Evolutionary conservation across 192 early-diverging fungal species (phyloP), one percentile per base, ranked within the genome.

Genomic region (Dissophora ornata): DNA sequence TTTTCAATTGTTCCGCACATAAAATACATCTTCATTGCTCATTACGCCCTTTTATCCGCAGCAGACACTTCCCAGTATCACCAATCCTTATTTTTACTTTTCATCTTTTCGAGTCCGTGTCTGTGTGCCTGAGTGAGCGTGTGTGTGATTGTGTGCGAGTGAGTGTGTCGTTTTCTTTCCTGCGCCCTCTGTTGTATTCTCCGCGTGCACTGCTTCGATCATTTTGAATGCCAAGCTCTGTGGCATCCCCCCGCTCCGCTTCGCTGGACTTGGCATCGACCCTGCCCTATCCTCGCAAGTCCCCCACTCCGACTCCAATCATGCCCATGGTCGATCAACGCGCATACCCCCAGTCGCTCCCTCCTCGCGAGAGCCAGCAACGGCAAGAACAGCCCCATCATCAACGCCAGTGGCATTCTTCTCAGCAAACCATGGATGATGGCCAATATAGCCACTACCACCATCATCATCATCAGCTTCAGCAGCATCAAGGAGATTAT

Each of bases 161-260:
- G n/a, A n/a, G n/a, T n/a, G n/a, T n/a, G n/a, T 56, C 33, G 26
- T 56, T 29, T 45, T 19, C 33, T 56, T 57, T 63, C 46, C 51
- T 58, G 13, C 61, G 24, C 54, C 38, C 42, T 6, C 34, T 58
- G 15, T 22, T 41, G 25, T 33, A 26, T 24, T 6, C 36, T 45
- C 21, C 38, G 28, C 50, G 38, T 28, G 26, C 11, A 28, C 16
- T 25, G 1, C 29, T 10, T 38, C 41, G 29, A 60, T 26, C 16
- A 19, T 22, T 22, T 55, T 75, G 62, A 54, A 67, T 77, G 73
- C 73, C 73, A 77, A 77, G 73, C 73, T 62, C 73, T 9, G 29
- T 67, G 18, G 32, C 33, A 32, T 11, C 45, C 0, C 49, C 28
- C 28, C 32, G 38, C 33, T 53, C 48, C 11, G 38, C 70, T 16